Conservation (phyloP, 2,329 filamentous ascomycete species). For the Bipolaris gigantea region DNA sequence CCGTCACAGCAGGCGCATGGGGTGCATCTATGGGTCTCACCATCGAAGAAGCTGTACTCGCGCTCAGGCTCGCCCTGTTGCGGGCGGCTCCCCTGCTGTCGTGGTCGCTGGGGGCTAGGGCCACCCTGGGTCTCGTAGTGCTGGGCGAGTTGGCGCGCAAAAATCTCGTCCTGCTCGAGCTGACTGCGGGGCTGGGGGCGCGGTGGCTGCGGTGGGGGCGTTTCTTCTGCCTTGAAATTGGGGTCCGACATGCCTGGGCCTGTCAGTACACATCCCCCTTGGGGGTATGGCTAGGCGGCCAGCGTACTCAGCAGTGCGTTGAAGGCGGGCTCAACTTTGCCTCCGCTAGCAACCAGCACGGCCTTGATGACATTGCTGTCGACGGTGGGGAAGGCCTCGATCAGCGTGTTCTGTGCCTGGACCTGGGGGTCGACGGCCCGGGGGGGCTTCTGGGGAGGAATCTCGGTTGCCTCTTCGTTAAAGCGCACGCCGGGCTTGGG, state of each 20-base stretch:
- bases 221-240: slow-evolving; percentile 52
- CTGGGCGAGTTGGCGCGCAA: slow-evolving; percentile 88
- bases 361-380: slow-evolving; percentile 82
- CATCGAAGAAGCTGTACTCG: slow-evolving; percentile 89
- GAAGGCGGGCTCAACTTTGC: slow-evolving; percentile 89
- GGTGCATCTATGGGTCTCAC: slow-evolving; percentile 40
- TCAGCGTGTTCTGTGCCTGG: slow-evolving; percentile 83
- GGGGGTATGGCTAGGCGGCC: not conserved
- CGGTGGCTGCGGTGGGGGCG: slow-evolving; percentile 78
- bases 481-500: slow-evolving; percentile 52
- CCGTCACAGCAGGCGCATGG: not conserved
- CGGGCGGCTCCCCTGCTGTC: slow-evolving; percentile 47
- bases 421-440: slow-evolving; percentile 79
- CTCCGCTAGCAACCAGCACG: slow-evolving; percentile 81
- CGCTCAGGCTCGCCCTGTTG: slow-evolving; percentile 61
- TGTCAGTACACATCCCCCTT: slow-evolving; percentile 15
- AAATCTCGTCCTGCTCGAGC: slow-evolving; percentile 85
- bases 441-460: slow-evolving; percentile 77
- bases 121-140: slow-evolving; percentile 66
- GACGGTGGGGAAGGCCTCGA: slow-evolving; percentile 89
- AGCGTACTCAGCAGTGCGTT: slow-evolving; percentile 81
- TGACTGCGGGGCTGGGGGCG: slow-evolving; percentile 75
- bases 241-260: slow-evolving; percentile 57
- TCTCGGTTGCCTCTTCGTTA: slow-evolving; percentile 49
- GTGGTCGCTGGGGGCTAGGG: slow-evolving; percentile 36